A percentile compares a stretch with the other conserved stretches of the same genome.
These are phyloP conservation scores for Aspergillus aculeatinus DNA, from an alignment of 2,329 filamentous ascomycete species.

Conservation along the genomic window DNA sequence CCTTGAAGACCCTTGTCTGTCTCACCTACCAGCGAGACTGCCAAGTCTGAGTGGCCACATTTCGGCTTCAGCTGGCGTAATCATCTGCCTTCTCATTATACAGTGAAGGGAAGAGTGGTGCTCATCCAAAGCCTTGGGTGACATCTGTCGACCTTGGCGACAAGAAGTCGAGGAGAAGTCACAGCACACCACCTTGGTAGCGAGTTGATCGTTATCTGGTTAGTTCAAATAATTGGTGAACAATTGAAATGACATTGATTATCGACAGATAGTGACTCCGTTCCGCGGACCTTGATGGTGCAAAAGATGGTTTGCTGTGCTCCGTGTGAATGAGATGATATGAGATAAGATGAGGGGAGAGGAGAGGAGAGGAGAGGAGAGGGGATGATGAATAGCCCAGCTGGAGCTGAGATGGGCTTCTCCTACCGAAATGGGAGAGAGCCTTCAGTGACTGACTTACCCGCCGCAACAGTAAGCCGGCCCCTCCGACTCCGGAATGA, in stretches of 20 bases:
- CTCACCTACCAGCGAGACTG: not conserved
- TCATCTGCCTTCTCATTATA: not conserved
- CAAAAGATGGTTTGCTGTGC: not conserved
- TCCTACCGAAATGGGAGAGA: not conserved
- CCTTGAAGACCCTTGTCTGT: not conserved
- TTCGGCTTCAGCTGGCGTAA: not conserved
- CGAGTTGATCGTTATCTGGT: not conserved
- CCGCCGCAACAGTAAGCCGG: not conserved
- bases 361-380: not conserved
- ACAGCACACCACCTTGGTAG: not conserved
- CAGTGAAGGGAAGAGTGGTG: not conserved
- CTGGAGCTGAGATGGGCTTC: not conserved
- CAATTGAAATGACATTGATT: not conserved
- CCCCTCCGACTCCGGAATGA: not conserved
- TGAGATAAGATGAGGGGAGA: not conserved
- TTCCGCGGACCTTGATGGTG: not conserved
- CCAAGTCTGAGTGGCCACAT: not conserved
- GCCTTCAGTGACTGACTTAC: not conserved
- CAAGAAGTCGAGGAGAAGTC: not conserved
- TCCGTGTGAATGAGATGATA: not conserved
- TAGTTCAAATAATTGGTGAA: not conserved
- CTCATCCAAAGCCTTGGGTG: not conserved
- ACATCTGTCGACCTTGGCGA: not conserved
- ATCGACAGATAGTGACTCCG: not conserved
- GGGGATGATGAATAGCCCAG: too few species aligned